Percentiles rank a stretch among this genome's conserved stretches.
These are phyloP conservation scores for Phaeophleospora eucalypticola DNA, from an alignment of 2,329 filamentous ascomycete species.

Conservation along the genomic window DNA sequence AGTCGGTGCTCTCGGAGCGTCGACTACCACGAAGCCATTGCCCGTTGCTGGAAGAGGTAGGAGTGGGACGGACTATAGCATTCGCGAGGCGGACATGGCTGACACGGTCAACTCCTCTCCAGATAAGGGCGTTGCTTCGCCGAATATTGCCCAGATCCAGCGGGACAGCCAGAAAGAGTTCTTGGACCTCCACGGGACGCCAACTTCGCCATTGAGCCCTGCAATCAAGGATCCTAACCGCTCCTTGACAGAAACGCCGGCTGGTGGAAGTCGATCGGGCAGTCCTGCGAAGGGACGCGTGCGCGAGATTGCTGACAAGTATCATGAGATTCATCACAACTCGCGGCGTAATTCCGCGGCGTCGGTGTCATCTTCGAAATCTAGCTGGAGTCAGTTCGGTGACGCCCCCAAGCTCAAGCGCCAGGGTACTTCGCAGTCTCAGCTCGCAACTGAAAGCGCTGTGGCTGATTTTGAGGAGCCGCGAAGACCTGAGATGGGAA, in stretches of 20 bases:
- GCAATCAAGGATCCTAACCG: not conserved
- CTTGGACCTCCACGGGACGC: constrained; percentile 23
- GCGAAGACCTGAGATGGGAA: constrained; percentile 13
- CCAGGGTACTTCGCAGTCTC: constrained; percentile 14
- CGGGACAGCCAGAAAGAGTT: constrained; percentile 24
- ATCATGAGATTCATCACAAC: constrained; percentile 38
- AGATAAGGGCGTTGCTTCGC: constrained; percentile 17
- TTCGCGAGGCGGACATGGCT: constrained; percentile 32
- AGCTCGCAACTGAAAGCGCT: constrained; percentile 6
- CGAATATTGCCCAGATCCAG: constrained; percentile 24
- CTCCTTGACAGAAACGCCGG: constrained; percentile 9
- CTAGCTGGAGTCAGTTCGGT: constrained; percentile 35
- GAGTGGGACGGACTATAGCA: constrained; percentile 32
- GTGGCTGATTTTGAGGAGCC: constrained; percentile 1
- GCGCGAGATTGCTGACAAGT: constrained; percentile 49
- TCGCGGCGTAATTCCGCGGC: constrained; percentile 41
- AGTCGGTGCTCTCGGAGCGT: constrained; percentile 2
- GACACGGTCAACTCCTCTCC: constrained; percentile 25
- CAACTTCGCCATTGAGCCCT: not conserved
- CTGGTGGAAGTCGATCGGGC: constrained; percentile 18
- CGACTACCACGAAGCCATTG: constrained; percentile 12
- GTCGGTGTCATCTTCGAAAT: constrained; percentile 38
- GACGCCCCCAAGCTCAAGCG: constrained; percentile 14
- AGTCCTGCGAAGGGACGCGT: constrained; percentile 47
- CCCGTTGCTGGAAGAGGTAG: constrained; percentile 24